A percentile compares a stretch with the other conserved stretches of the same genome.
Evolutionary conservation across 2,329 filamentous ascomycete genomes (phyloP).

Genomic region (Fusarium buharicum): DNA sequence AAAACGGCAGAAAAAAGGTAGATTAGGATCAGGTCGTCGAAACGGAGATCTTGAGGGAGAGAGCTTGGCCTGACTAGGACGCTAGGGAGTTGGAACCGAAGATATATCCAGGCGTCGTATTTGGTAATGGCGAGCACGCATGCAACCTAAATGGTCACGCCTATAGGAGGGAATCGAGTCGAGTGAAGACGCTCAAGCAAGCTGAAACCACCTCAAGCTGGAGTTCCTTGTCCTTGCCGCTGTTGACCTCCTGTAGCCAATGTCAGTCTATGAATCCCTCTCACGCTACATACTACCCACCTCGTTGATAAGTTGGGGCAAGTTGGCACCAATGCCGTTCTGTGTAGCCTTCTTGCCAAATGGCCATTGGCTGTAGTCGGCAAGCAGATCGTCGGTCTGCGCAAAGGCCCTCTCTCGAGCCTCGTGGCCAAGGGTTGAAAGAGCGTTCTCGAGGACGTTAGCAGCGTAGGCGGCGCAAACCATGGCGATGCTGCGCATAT

Average conservation of each 20-base stretch:
- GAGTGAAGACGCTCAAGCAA: slow-evolving; percentile 96
- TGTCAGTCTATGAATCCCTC: slow-evolving; percentile 27
- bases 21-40: slow-evolving; percentile 28
- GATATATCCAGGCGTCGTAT: slow-evolving; percentile 25
- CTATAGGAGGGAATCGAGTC: slow-evolving; percentile 94
- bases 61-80: slow-evolving; percentile 33
- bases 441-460: slow-evolving; percentile 97
- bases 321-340: slow-evolving; percentile 89
- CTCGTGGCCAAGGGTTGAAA: slow-evolving; percentile 93
- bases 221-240: slow-evolving; percentile 90
- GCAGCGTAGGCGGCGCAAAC: slow-evolving; percentile 98
- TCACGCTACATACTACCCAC: slow-evolving; percentile 52
- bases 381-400: slow-evolving; percentile 94
- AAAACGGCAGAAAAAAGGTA: slow-evolving; percentile 15
- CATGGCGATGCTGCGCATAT: slow-evolving; percentile 91
- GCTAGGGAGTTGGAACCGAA: slow-evolving; percentile 32
- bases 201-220: slow-evolving; percentile 97
- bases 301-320: slow-evolving; percentile 86
- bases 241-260: slow-evolving; percentile 74
- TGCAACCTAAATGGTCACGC: slow-evolving; percentile 5
- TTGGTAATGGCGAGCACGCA: slow-evolving; percentile 22
- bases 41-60: slow-evolving; percentile 28
- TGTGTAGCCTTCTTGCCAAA: slow-evolving; percentile 85
- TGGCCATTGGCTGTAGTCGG: slow-evolving; percentile 97
- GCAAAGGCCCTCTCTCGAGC: slow-evolving; percentile 93